phyloP scores from a whole-genome alignment of 345 rosid species.

The Gossypium stocksii region DNA sequence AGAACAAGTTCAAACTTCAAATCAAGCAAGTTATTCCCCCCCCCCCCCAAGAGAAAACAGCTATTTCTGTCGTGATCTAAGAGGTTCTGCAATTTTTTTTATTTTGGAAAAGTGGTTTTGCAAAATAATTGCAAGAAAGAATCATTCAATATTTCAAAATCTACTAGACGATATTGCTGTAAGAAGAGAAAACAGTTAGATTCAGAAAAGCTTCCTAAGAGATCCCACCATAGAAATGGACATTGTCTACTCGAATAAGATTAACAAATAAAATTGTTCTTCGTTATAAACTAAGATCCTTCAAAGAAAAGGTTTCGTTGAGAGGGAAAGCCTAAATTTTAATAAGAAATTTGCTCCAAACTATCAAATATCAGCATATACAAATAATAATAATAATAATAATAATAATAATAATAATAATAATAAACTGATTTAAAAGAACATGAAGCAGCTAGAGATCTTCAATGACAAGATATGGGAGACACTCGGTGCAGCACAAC shows the following conservation, averaged over 20 bases:
- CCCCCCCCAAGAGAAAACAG: too few species aligned
- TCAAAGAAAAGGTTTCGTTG: not conserved
- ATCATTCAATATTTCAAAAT: not conserved
- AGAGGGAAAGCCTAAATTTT: not conserved
- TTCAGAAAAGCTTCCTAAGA: not conserved
- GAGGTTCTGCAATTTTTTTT: too few species aligned
- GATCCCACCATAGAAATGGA: not conserved
- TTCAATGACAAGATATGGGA: constrained; percentile 2
- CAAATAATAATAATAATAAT: not conserved
- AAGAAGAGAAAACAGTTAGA: not conserved
- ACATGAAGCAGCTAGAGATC: constrained; percentile 5
- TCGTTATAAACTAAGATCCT: not conserved
- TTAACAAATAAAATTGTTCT: not conserved
- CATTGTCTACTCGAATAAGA: not conserved
- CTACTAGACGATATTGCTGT: not conserved
- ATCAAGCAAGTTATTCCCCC: not conserved
- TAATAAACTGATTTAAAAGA: not conserved
- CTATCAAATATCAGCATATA: not conserved
- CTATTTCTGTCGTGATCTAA: too few species aligned
- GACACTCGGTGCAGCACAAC: constrained; percentile 6
- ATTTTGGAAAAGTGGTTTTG: too few species aligned
- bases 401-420: not conserved
- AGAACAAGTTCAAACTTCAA: not conserved
- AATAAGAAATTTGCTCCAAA: not conserved
- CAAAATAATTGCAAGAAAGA: not conserved